These are phyloP conservation scores for Eucalyptus erythrocorys DNA, from an alignment of 345 rosid species.

Conservation along the genomic window DNA sequence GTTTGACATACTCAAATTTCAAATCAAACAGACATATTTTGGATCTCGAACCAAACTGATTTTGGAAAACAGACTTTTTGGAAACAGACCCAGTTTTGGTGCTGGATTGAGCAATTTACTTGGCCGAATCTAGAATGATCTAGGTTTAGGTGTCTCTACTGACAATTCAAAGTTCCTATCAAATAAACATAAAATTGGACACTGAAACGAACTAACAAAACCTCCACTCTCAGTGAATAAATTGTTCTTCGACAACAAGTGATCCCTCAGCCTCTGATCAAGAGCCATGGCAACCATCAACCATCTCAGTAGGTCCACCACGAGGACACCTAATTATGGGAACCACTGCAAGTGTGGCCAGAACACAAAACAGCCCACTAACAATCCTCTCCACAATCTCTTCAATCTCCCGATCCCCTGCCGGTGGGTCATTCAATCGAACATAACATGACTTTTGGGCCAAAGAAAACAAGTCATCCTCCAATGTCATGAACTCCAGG, in stretches of 20 bases:
- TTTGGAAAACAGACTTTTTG: too few relatives aligned
- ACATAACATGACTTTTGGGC: constrained; percentile 74
- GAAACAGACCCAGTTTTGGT: too few relatives aligned
- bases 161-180: constrained; percentile 89
- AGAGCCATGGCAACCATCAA: constrained; percentile 84
- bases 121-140: too few relatives aligned
- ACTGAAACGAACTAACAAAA: constrained; percentile 74
- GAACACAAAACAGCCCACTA: constrained; percentile 71
- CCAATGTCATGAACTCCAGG: constrained; percentile 85
- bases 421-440: constrained; percentile 89
- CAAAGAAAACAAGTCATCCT: constrained; percentile 80
- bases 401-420: constrained; percentile 93
- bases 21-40: too few relatives aligned
- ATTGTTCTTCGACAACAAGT: constrained; percentile 85
- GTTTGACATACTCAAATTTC: too few relatives aligned
- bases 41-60: too few relatives aligned
- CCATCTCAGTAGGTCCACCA: constrained; percentile 96
- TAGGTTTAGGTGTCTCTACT: constrained; percentile 72
- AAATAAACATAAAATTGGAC: constrained; percentile 82
- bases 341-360: constrained; percentile 77
- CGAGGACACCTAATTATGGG: constrained; percentile 81
- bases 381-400: constrained; percentile 71
- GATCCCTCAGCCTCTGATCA: constrained; percentile 96
- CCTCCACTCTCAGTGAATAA: constrained; percentile 86
- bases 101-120: too few relatives aligned